Evolutionary conservation across 1,284 basidiomycete genomes (phyloP).

Genomic region (Heterobasidion occidentale): DNA sequence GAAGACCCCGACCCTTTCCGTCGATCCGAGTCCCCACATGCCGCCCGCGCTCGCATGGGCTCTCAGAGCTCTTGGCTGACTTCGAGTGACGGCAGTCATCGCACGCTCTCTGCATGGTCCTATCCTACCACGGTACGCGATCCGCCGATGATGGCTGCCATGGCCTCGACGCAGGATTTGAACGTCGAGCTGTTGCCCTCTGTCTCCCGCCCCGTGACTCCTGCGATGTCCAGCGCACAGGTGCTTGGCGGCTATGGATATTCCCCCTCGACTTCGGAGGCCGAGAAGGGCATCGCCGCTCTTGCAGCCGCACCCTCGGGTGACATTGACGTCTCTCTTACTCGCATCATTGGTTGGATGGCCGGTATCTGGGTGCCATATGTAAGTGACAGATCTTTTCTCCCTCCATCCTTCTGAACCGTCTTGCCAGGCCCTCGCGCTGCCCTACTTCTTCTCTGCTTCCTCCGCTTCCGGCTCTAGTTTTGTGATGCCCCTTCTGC

Average conservation of each 20-base stretch:
- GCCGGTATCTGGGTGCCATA: conserved; percentile 57
- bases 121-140: conserved; percentile 41
- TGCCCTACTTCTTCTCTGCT: conserved; percentile 50
- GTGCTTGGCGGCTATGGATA: conserved; percentile 62
- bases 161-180: conserved; percentile 26
- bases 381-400: conserved; percentile 30
- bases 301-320: conserved; percentile 32
- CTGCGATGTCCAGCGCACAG: conserved; percentile 46
- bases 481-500: conserved; percentile 33
- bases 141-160: conserved; percentile 11
- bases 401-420: conserved; percentile 1
- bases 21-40: conserved; percentile 25
- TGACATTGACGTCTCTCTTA: conserved; percentile 45
- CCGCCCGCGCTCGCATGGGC: conserved; percentile 40
- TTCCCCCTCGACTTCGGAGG: conserved; percentile 30
- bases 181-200: conserved; percentile 30
- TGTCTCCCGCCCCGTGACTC: conserved; percentile 37
- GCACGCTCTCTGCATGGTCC: conserved; percentile 56
- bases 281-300: conserved; percentile 43
- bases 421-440: conserved; percentile 37
- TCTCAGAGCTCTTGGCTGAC: conserved; percentile 69
- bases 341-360: conserved; percentile 52
- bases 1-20: conserved; percentile 57
- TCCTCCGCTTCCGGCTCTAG: conserved; percentile 29
- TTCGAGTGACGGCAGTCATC: conserved; percentile 48